Evolutionary conservation across 1,139 yeast genomes (phyloP).

Genomic region (Yamadazyma dushanensis): DNA sequence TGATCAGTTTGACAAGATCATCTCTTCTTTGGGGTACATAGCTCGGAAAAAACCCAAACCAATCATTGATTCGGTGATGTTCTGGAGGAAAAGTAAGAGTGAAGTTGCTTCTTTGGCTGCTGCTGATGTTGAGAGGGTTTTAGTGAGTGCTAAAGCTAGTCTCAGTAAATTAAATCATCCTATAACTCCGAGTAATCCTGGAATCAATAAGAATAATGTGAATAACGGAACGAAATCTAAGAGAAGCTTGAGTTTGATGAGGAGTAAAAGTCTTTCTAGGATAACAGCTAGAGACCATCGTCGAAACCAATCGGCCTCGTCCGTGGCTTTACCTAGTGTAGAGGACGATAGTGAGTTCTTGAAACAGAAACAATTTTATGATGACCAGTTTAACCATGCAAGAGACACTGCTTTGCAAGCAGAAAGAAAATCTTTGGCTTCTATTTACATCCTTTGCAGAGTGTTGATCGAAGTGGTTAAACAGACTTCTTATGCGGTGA

Average conservation of each 20-base stretch:
- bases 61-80: slow-evolving; percentile 96
- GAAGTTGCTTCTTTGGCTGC: slow-evolving; percentile 82
- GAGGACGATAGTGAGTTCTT: slow-evolving; percentile 15
- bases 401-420: slow-evolving; percentile 77
- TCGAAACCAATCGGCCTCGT: slow-evolving; percentile 38
- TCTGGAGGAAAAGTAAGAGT: slow-evolving; percentile 90
- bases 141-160: slow-evolving; percentile 23
- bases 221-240: slow-evolving; percentile 25
- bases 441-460: slow-evolving; percentile 88
- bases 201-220: slow-evolving; percentile 13
- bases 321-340: slow-evolving; percentile 14
- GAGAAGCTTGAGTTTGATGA: slow-evolving; percentile 42
- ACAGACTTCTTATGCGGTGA: slow-evolving; percentile 71
- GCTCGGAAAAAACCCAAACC: slow-evolving; percentile 92
- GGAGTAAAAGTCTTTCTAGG: slow-evolving; percentile 41
- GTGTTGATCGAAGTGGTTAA: slow-evolving; percentile 90
- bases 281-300: slow-evolving; percentile 30
- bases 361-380: slow-evolving; percentile 28
- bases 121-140: slow-evolving; percentile 51
- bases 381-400: slow-evolving; percentile 54
- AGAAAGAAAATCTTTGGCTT: slow-evolving; percentile 81
- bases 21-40: slow-evolving; percentile 84
- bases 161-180: slow-evolving; percentile 12
- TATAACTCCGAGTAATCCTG: slow-evolving; percentile 13
- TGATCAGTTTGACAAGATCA: slow-evolving; percentile 79